Conservation (phyloP, 306 rosid genomes). For the Prinsepia uniflora region DNA sequence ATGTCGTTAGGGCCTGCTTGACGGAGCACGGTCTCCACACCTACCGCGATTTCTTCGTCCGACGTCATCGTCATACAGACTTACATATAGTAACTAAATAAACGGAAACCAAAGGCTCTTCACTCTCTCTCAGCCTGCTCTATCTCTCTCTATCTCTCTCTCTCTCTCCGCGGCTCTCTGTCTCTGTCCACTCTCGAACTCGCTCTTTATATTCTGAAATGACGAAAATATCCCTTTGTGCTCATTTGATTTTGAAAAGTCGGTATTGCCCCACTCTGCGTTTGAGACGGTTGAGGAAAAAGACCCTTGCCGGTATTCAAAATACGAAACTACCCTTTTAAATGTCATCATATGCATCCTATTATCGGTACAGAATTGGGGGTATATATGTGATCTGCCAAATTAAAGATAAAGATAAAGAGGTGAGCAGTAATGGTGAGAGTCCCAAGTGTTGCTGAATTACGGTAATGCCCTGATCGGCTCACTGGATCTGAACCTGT, state of each 20-base stretch:
- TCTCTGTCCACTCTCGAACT: constrained; percentile 29
- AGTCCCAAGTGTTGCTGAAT: constrained; percentile 6
- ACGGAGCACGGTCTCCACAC: constrained; percentile 62
- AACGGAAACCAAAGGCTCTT: constrained; percentile 44
- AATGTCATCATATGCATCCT: neutral
- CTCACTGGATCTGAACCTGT: too few species aligned
- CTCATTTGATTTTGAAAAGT: neutral
- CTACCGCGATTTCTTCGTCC: constrained; percentile 69
- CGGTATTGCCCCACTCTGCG: constrained; percentile 5
- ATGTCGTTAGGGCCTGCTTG: constrained; percentile 54
- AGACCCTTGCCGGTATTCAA: neutral
- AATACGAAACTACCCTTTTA: constrained; percentile 3
- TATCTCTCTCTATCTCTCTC: neutral
- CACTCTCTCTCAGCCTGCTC: constrained; percentile 19
- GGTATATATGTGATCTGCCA: constrained; percentile 31
- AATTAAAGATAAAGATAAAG: constrained; percentile 26
- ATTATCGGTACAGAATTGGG: neutral
- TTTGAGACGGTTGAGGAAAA: neutral
- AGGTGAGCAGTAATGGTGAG: constrained; percentile 1
- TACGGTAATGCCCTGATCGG: constrained; percentile 15
- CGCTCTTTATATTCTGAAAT: constrained; percentile 48
- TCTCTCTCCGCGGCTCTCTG: constrained; percentile 4
- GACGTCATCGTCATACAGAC: constrained; percentile 50
- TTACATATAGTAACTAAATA: constrained; percentile 51
- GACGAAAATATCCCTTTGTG: constrained; percentile 29